A percentile compares a stretch with the other conserved stretches of the same genome.
phyloP scores from a whole-genome alignment of 495 filamentous ascomycete genomes.

The Xylaria flabelliformis region DNA sequence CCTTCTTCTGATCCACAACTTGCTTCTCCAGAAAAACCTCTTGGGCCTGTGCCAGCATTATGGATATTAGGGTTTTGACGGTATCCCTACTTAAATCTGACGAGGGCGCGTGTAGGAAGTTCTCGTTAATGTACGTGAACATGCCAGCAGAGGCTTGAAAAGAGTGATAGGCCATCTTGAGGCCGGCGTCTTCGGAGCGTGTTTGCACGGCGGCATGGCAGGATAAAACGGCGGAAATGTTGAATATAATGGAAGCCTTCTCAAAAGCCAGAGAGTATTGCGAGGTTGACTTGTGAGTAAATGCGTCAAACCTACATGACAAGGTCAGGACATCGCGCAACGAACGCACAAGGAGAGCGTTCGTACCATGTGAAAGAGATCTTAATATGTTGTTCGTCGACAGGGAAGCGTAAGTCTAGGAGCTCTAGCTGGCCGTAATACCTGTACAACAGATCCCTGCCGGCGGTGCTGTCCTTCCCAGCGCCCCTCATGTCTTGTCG shows the following conservation, averaged over 20 bases:
- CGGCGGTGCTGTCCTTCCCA: constrained; percentile 94
- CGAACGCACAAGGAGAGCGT: neutral
- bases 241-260: constrained; percentile 99
- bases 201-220: constrained; percentile 95
- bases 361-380: constrained; percentile 96
- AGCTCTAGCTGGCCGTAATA: constrained; percentile 98
- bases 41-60: constrained; percentile 94
- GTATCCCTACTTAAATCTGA: constrained; percentile 94
- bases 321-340: constrained; percentile 33
- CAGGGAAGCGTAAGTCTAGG: constrained; percentile 91
- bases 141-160: constrained; percentile 98
- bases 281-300: constrained; percentile 93
- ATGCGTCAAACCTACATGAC: constrained; percentile 86
- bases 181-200: constrained; percentile 85
- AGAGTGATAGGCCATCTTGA: constrained; percentile 97
- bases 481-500: constrained; percentile 99
- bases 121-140: constrained; percentile 99
- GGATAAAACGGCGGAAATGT: constrained; percentile 95
- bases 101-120: constrained; percentile 95
- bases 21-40: constrained; percentile 98
- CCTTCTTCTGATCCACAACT: constrained; percentile 90
- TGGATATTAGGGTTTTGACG: constrained; percentile 88
- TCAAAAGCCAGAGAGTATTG: constrained; percentile 98
- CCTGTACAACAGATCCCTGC: constrained; percentile 90
- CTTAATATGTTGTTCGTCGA: constrained; percentile 98